Base-by-base conservation (phyloP, 805 yeast genomes). In the Wickerhamiella parazyma region DNA sequence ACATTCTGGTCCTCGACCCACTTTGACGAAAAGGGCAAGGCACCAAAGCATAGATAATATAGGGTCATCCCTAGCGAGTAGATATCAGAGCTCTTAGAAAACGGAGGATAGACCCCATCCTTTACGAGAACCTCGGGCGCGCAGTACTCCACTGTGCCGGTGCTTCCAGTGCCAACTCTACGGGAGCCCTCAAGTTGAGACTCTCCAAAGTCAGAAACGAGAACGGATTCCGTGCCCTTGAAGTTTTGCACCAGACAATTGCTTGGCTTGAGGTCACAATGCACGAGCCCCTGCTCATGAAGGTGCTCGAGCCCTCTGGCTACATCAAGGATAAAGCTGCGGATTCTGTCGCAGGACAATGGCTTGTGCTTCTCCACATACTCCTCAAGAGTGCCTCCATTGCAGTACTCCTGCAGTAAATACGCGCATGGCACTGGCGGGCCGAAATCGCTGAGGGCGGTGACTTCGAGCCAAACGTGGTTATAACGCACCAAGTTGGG, bases 191-290 rank as follows among this genome's bases (percentile, higher is more conserved):
- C 78, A 49, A 80, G 66, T 50, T 80, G 82, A 6, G 91, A 82
- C 58, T 86, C 95, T 3, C 95, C 95, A 58, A 86, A 80, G 62
- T 86, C 95, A 36, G 93, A 78, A 10, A 86, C 87, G 11, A 84
- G 66, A 1, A 83, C 73, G n/a, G 69, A 71, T 0, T 94, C 94
- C 10, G 78, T 64, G 12, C 26, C 12, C 1, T 9, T 25, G 2
- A 28, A 28, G 7, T 38, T 28, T 16, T 47, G 45, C 39, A 86
- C 61, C 21, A 86, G 64, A 61, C 94, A 84, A 54, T 86, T 86
- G 1, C 94, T 81, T 0, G 95, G 95, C 53, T 86, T 86, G 48
- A 86, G 65, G 58, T 86, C 95, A 24, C 95, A 68, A 55, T 86
- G 95, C n/a, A 86, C 71, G 24, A 85, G 76, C 22, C 85, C 84